Evolutionary conservation across 306 rosid species (phyloP).

Genomic region (Vigna reflexopilosa): DNA sequence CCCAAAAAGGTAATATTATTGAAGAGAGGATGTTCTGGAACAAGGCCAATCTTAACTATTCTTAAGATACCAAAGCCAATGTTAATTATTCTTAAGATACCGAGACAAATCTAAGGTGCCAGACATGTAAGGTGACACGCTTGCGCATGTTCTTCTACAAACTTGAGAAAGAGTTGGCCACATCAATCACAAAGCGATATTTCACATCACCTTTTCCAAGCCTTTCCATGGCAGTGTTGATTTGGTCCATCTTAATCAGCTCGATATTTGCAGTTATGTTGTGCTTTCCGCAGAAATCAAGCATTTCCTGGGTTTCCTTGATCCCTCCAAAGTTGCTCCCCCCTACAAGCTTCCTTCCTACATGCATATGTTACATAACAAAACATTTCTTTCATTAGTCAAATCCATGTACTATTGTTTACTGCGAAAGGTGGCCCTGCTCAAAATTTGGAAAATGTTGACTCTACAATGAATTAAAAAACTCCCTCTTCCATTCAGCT

Average conservation of each 20-base stretch:
- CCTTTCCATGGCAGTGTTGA: conserved; percentile 85
- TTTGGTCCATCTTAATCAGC: conserved; percentile 65
- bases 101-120: not conserved
- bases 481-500: not conserved
- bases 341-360: conserved; percentile 85
- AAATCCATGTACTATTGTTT: conserved; percentile 4
- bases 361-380: conserved; percentile 19
- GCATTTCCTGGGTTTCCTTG: conserved; percentile 97
- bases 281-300: conserved; percentile 82
- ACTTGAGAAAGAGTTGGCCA: conserved; percentile 65
- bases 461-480: not conserved
- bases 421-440: not conserved
- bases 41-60: not conserved
- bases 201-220: conserved; percentile 83
- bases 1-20: not conserved
- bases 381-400: not conserved
- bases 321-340: conserved; percentile 92
- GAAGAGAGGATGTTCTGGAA: not conserved
- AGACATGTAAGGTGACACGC: not conserved
- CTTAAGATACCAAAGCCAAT: no score
- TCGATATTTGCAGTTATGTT: conserved; percentile 78
- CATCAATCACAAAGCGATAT: conserved; percentile 87
- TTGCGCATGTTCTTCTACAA: conserved; percentile 12
- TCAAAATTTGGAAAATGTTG: not conserved
- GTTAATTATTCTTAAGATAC: conserved; percentile 10